Base-by-base conservation (phyloP, 2,329 filamentous ascomycete species). In the Phaeosphaeria sp. region DNA sequence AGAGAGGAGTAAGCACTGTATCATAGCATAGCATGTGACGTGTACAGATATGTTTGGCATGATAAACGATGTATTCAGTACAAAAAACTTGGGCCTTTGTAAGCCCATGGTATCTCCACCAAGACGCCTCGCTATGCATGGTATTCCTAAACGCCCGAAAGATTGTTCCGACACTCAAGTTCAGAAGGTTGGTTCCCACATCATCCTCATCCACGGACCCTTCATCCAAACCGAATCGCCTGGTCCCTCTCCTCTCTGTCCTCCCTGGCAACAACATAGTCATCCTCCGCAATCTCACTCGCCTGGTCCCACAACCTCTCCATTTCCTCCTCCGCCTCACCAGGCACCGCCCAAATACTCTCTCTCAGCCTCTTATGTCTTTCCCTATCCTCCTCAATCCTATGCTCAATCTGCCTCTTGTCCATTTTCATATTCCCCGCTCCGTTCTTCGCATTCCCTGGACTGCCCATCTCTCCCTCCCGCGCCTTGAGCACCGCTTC, bases 311-410 rank as follows among this genome's bases (percentile, higher is more conserved):
- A 96, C 64, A 96, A 79, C 78, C 87, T 91, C 62, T 89, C 86
- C 79, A 92, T 89, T 78, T 98, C 94, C 51, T 65, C 62, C n/a
- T 73, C 72, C 9, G 83, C 80, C 30, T 86, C 84, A 9, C 85
- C 83, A 27, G 87, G 87, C 2, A 97, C 88, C 0, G 93, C 92
- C 95, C 96, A 99, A 62, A 97, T 96, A 68, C 89, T 93, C 79
- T 99, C 95, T 21, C 95, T 83, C 70, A 94, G 82, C 44, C 94
- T 83, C 82, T 99, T 99, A 77, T 99, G 96, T 44, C 95, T 83
- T 77, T 99, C 95, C 3, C 95, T 84, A 77, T 99, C 95, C 78
- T 99, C 96, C 69, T 99, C 96, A 62, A 99, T 97, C 42, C 95
- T 85, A 80, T 98, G 93, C 79, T 98, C 93, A 52, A 97, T 91